These are phyloP conservation scores for Tritrichomonas musculus DNA, from an alignment of 208 protist species.

Conservation along the genomic window DNA sequence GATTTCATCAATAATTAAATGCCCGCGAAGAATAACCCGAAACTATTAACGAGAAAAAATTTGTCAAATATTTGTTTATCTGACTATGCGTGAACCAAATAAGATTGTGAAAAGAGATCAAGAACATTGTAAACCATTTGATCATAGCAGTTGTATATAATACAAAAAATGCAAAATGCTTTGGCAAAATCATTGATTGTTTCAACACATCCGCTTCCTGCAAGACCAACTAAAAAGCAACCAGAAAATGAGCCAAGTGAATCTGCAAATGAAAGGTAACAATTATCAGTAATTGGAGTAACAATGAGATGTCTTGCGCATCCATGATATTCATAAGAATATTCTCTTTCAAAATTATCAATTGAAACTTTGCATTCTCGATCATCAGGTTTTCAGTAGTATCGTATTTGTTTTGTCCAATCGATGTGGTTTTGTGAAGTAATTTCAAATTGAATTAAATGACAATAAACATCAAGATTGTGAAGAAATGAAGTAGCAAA, in stretches of 20 bases:
- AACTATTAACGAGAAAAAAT: too few relatives aligned
- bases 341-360: constrained; percentile 65
- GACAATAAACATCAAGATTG: not conserved
- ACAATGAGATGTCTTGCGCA: constrained; percentile 66
- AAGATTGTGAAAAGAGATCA: constrained; percentile 69
- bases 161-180: constrained; percentile 66
- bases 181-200: constrained; percentile 75
- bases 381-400: constrained; percentile 65
- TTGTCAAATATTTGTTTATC: too few relatives aligned
- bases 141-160: constrained; percentile 77
- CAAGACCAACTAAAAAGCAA: constrained; percentile 68
- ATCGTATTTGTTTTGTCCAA: constrained; percentile 67
- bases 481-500: not conserved
- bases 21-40: too few relatives aligned
- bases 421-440: constrained; percentile 59
- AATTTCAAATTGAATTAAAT: not conserved
- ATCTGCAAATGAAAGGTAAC: constrained; percentile 68
- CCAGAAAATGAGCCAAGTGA: constrained; percentile 67
- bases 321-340: constrained; percentile 69
- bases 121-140: constrained; percentile 64
- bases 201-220: constrained; percentile 67
- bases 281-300: constrained; percentile 69
- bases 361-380: constrained; percentile 58
- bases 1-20: too few relatives aligned
- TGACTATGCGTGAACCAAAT: too few relatives aligned